These are phyloP conservation scores for Epichloe amarillans DNA, from an alignment of 2,329 filamentous ascomycete genomes.

Conservation along the genomic window DNA sequence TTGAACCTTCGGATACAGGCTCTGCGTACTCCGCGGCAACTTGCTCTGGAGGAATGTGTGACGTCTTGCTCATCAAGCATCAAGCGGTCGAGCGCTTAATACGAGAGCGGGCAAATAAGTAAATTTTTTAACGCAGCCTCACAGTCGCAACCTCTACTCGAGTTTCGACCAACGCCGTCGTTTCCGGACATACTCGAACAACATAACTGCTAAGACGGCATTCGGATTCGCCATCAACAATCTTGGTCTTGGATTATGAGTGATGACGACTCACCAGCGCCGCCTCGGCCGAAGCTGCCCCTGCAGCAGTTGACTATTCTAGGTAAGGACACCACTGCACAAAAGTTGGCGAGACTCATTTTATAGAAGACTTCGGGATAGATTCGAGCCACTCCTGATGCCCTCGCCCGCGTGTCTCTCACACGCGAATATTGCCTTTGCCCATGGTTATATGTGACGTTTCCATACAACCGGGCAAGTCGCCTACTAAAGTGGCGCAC, in stretches of 20 bases:
- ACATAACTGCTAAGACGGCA: too few species aligned
- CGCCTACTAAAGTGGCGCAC: not conserved
- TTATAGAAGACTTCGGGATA: not conserved
- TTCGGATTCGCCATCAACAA: not conserved
- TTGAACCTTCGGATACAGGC: too few species aligned
- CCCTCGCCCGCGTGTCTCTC: too few species aligned
- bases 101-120: too few species aligned
- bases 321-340: constrained; percentile 35
- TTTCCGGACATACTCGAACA: too few species aligned
- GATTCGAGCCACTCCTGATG: not conserved
- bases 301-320: constrained; percentile 65
- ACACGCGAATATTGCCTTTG: not conserved
- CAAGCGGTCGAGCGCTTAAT: too few species aligned
- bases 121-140: too few species aligned
- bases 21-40: too few species aligned
- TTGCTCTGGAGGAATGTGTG: too few species aligned
- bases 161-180: too few species aligned
- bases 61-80: too few species aligned
- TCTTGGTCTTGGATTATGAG: constrained; percentile 2
- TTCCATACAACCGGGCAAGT: not conserved
- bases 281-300: constrained; percentile 48
- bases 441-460: not conserved
- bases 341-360: not conserved
- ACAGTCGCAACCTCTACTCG: too few species aligned
- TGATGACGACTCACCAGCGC: not conserved